phyloP scores from a whole-genome alignment of 441 rosid genomes.

The Monsonia emarginata region DNA sequence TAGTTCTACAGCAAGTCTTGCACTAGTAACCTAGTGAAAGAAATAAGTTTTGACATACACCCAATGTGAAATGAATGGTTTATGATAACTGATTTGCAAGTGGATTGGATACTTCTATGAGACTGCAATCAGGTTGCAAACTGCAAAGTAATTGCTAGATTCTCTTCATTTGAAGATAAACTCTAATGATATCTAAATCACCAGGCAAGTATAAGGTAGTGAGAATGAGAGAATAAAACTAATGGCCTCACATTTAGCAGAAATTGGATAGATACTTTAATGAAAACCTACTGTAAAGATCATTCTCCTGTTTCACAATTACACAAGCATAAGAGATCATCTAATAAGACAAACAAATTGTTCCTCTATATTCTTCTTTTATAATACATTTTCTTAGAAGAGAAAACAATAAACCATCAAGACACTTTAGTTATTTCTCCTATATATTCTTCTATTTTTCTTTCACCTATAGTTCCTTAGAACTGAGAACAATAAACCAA shows the following conservation, averaged over 20 bases:
- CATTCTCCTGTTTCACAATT: neutral
- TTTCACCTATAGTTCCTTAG: neutral
- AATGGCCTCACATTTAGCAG: constrained; percentile 2
- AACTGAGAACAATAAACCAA: neutral
- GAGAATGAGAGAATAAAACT: neutral
- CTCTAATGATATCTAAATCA: neutral
- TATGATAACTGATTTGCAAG: neutral
- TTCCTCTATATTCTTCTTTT: neutral
- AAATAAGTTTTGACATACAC: neutral
- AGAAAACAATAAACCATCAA: neutral
- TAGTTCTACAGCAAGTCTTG: neutral
- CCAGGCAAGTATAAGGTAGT: neutral
- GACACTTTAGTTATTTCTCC: neutral
- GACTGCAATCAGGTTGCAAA: neutral
- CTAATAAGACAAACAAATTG: neutral
- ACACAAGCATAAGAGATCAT: neutral
- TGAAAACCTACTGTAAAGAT: neutral
- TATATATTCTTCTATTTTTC: neutral
- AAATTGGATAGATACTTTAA: neutral
- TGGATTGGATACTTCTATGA: neutral
- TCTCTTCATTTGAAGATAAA: neutral
- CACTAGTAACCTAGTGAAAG: neutral
- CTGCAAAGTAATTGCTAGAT: neutral
- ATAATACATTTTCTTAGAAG: neutral
- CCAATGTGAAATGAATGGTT: neutral